Evolutionary conservation across 2,329 filamentous ascomycete genomes (phyloP).

Genomic region (Alternaria sp.): DNA sequence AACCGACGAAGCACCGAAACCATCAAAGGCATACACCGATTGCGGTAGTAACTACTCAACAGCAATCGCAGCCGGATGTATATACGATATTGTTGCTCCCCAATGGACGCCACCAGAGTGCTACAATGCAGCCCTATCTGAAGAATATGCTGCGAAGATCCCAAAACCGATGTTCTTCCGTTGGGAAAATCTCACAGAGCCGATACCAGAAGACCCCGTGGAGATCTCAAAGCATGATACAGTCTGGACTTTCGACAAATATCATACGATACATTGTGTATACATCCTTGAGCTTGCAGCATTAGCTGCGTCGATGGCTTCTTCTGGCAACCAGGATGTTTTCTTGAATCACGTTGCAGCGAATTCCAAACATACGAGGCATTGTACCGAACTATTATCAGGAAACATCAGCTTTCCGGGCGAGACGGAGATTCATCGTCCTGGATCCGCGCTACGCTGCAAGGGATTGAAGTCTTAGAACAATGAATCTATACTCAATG

Average conservation of each 20-base stretch:
- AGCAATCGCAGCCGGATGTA: neutral
- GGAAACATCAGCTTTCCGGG: neutral
- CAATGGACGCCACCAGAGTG: neutral
- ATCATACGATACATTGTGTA: slow-evolving; percentile 6
- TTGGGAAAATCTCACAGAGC: neutral
- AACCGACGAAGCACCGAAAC: neutral
- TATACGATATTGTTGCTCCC: neutral
- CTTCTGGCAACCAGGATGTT: slow-evolving; percentile 8
- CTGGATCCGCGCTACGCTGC: neutral
- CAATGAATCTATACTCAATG: neutral
- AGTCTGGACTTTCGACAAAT: neutral
- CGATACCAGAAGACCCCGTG: neutral
- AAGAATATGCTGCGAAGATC: neutral
- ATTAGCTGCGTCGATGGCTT: slow-evolving; percentile 5
- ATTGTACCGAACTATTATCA: neutral
- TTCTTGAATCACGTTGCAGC: slow-evolving; percentile 4
- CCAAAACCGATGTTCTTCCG: neutral
- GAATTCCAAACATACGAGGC: neutral
- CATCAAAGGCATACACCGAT: neutral
- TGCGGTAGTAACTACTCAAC: neutral
- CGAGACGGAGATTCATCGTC: neutral
- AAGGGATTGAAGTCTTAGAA: neutral
- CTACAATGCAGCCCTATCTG: neutral
- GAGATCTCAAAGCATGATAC: neutral
- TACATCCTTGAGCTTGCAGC: slow-evolving; percentile 12